Conservation (phyloP, 2,329 filamentous ascomycete species). For the Trichoderma arundinaceum region DNA sequence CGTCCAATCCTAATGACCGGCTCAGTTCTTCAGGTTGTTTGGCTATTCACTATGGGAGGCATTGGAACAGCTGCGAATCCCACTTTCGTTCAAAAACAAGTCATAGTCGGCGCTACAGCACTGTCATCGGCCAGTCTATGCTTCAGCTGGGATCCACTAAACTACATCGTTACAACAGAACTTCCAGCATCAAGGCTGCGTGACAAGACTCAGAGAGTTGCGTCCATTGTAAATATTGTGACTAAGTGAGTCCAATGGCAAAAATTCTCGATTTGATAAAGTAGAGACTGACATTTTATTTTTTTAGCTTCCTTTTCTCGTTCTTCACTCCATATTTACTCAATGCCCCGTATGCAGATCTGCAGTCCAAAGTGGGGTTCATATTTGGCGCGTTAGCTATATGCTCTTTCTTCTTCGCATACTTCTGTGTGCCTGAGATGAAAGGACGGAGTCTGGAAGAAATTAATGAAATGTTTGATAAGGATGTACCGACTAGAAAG, state of each 20-base stretch:
- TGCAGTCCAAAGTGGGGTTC: conserved; percentile 18
- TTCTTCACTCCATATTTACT: conserved; percentile 23
- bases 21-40: conserved; percentile 10
- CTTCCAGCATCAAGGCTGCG: conserved; percentile 22
- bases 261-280: no score
- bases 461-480: conserved; percentile 28
- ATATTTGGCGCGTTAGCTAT: conserved; percentile 17
- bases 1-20: conserved; percentile 22
- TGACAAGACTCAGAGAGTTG: conserved; percentile 22
- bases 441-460: conserved; percentile 17
- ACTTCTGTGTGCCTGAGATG: conserved; percentile 22
- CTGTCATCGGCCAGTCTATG: conserved; percentile 16
- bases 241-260: neutral
- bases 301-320: conserved; percentile 18
- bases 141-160: conserved; percentile 23
- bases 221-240: conserved; percentile 13
- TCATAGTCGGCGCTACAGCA: conserved; percentile 8
- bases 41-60: conserved; percentile 26
- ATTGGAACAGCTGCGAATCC: conserved; percentile 17
- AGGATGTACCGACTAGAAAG: neutral
- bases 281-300: neutral
- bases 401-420: conserved; percentile 22
- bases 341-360: conserved; percentile 17
- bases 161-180: conserved; percentile 25
- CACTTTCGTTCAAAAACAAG: conserved; percentile 13